Base-by-base conservation (phyloP, 2,329 filamentous ascomycete genomes). In the Acephala macrosclerotiorum region DNA sequence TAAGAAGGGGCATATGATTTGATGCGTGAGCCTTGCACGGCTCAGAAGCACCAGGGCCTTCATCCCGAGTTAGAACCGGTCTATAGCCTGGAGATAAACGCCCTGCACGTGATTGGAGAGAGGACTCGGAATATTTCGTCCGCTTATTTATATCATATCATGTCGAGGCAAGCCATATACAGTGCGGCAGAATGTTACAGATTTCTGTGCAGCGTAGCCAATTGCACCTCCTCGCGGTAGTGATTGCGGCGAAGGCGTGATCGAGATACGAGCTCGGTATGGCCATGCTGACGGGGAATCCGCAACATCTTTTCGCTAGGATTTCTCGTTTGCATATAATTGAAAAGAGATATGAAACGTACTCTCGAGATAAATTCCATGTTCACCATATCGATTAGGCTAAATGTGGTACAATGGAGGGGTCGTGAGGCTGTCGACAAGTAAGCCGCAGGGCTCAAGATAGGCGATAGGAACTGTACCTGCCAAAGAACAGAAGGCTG, bases 341-440 rank as follows among this genome's bases (percentile, higher is more conserved):
- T n/a, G 16, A 53, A 53, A 53, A 53, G 49, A n/a, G 29, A 53
- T 53, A 33, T 53, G 49, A 53, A 16, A 29, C 45, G 11, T 18
- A 22, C 11, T 14, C 14, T 3, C 12, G 14, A 29, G 12, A 53
- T n/a, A 14, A 33, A 53, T 26, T 12, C 7, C 26, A 33, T 29
- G 5, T 16, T 53, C 49, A 18, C 26, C 49, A 9, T 3, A 18
- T 53, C 14, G 4, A 53, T 53, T 25, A n/a, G 7, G 49, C 26
- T 6, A 29, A 8, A 33, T 33, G 6, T 16, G 25, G 29, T 33
- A 18, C 49, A 12, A 29, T 53, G 8, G 49, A 53, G 25, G 49
- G 49, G 49, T 53, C 26, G 49, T 33, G 47, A 51, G 47, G 47
- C 47, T 51, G 47, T 29, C 5, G 47, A 51, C 42, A 47, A 25